These are phyloP conservation scores for Wickerhamomyces sydowiorum DNA, from an alignment of 805 yeast species.

Conservation along the genomic window DNA sequence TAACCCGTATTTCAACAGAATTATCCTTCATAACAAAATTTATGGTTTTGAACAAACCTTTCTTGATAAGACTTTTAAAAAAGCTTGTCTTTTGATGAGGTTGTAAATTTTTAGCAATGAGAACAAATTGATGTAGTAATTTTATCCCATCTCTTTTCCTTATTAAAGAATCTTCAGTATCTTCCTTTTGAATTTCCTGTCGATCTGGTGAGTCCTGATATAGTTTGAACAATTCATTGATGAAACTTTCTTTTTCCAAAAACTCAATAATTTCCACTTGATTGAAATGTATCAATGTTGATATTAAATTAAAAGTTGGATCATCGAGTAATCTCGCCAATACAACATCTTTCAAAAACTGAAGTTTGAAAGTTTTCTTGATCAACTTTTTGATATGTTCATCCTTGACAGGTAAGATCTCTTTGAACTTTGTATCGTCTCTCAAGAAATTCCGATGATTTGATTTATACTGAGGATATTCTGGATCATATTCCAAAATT, in stretches of 20 bases:
- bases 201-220: conserved; percentile 31
- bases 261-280: conserved; percentile 62
- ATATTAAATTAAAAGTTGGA: conserved; percentile 58
- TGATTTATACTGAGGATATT: conserved; percentile 73
- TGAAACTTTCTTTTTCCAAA: conserved; percentile 46
- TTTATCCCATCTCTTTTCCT: conserved; percentile 65
- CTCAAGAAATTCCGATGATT: conserved; percentile 65
- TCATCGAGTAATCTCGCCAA: conserved; percentile 81
- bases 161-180: conserved; percentile 12
- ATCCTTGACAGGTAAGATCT: conserved; percentile 60
- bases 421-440: conserved; percentile 58
- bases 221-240: conserved; percentile 51
- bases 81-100: conserved; percentile 57
- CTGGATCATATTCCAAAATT: conserved; percentile 85
- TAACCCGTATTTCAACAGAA: conserved; percentile 43
- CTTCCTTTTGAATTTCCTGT: too few species aligned
- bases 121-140: conserved; percentile 73
- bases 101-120: conserved; percentile 64
- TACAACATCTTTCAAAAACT: conserved; percentile 82
- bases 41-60: conserved; percentile 66
- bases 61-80: conserved; percentile 54
- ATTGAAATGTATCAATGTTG: conserved; percentile 60
- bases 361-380: conserved; percentile 69
- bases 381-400: conserved; percentile 47
- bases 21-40: conserved; percentile 62